phyloP scores from a whole-genome alignment of 2,329 filamentous ascomycete genomes.

The Penicillium verrucosum region DNA sequence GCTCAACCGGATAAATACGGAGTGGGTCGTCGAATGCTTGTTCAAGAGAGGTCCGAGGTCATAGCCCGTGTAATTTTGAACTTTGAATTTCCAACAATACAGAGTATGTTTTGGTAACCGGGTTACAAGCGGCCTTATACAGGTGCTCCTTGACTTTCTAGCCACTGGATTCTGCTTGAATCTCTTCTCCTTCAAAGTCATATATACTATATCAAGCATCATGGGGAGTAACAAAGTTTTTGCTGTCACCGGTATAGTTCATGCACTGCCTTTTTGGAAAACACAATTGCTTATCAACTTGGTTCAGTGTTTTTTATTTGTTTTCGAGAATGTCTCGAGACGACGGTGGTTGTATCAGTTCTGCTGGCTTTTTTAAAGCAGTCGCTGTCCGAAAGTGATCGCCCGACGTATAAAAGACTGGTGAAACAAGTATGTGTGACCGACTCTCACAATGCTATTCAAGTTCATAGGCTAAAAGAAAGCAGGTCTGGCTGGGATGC shows the following conservation, averaged over 20 bases:
- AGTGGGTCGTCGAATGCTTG: neutral
- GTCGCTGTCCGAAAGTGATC: conserved; percentile 65
- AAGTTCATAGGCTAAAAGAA: neutral
- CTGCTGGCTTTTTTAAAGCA: conserved; percentile 82
- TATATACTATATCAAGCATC: neutral
- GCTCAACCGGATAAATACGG: neutral
- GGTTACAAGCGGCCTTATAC: neutral
- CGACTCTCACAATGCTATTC: neutral
- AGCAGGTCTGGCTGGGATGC: conserved; percentile 65
- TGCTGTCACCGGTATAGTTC: conserved; percentile 18
- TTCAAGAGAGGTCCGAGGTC: neutral
- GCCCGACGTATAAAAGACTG: conserved; percentile 63
- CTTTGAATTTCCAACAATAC: neutral
- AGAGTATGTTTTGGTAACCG: neutral
- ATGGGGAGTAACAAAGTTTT: conserved; percentile 25
- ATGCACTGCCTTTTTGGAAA: neutral
- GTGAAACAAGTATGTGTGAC: conserved; percentile 50
- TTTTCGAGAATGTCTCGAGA: conserved; percentile 81
- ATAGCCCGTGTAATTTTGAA: neutral
- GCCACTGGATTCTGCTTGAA: neutral
- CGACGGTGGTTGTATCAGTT: conserved; percentile 81
- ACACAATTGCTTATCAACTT: neutral
- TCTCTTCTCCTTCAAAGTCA: neutral
- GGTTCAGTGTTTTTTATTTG: conserved; percentile 26
- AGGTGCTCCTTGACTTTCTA: neutral